These are phyloP conservation scores for Termitomyces sp. DNA, from an alignment of 768 basidiomycete genomes.

Conservation along the genomic window DNA sequence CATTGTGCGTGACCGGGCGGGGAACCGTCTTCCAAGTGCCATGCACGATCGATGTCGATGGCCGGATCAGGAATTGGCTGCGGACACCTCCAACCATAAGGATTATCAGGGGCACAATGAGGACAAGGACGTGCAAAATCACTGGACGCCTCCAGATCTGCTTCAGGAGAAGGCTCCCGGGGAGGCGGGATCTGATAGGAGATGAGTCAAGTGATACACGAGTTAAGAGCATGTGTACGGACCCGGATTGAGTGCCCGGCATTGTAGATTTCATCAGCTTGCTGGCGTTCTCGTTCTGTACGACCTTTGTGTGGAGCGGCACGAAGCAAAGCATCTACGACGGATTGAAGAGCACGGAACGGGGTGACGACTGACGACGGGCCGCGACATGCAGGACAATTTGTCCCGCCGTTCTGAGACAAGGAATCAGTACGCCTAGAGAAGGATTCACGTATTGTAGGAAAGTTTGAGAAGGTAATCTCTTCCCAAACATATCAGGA, in stretches of 20 bases:
- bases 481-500: not conserved
- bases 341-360: conserved; percentile 66
- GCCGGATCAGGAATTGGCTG: conserved; percentile 72
- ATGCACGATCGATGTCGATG: conserved; percentile 64
- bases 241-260: conserved; percentile 60
- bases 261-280: conserved; percentile 80
- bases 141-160: conserved; percentile 55
- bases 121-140: conserved; percentile 78
- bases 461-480: not conserved
- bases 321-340: conserved; percentile 71
- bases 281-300: conserved; percentile 63
- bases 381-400: conserved; percentile 78
- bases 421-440: not conserved
- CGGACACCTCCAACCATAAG: conserved; percentile 78
- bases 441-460: not conserved
- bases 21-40: conserved; percentile 70
- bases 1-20: conserved; percentile 80
- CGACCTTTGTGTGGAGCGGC: conserved; percentile 64
- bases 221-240: conserved; percentile 8
- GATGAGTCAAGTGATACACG: conserved; percentile 8
- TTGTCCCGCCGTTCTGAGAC: conserved; percentile 74
- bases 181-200: conserved; percentile 66
- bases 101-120: conserved; percentile 65
- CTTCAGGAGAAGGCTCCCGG: conserved; percentile 71
- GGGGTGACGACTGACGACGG: conserved; percentile 63